Evolutionary conservation across 805 yeast species (phyloP).

Genomic region (Ogataea chonburiensis): DNA sequence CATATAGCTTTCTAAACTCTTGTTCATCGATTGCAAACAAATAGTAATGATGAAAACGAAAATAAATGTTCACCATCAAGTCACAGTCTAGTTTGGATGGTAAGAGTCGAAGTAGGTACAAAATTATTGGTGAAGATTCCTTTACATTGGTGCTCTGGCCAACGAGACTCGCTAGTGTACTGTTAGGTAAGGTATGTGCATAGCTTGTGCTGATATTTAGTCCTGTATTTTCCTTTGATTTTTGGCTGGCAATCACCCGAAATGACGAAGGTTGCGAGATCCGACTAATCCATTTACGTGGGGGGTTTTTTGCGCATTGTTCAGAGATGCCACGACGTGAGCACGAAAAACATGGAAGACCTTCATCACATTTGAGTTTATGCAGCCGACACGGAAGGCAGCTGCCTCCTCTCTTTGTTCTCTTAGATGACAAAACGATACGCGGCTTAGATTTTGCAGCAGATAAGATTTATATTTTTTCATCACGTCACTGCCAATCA

Average conservation of each 20-base stretch:
- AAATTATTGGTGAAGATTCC: slow-evolving; percentile 5
- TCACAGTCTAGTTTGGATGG: slow-evolving; percentile 14
- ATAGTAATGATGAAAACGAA: slow-evolving; percentile 7
- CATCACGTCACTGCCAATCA: too few relatives aligned
- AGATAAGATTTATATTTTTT: too few relatives aligned
- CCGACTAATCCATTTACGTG: slow-evolving; percentile 15
- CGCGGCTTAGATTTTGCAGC: neutral
- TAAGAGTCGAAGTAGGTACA: slow-evolving; percentile 12
- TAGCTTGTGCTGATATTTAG: too few relatives aligned
- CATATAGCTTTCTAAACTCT: slow-evolving; percentile 6
- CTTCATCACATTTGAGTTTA: slow-evolving; percentile 16
- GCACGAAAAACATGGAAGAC: slow-evolving; percentile 16
- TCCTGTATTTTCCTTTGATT: too few relatives aligned
- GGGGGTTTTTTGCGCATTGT: slow-evolving; percentile 33
- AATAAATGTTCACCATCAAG: slow-evolving; percentile 10
- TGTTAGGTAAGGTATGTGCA: too few relatives aligned
- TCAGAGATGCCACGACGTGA: slow-evolving; percentile 11
- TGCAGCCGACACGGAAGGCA: slow-evolving; percentile 11
- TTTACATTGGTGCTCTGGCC: neutral
- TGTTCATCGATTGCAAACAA: slow-evolving; percentile 14
- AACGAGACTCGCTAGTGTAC: neutral
- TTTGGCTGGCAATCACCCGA: too few relatives aligned
- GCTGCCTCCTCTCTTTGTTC: slow-evolving; percentile 11
- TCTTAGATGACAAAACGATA: neutral
- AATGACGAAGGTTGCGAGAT: too few relatives aligned